Evolutionary conservation across 768 basidiomycete genomes (phyloP), one percentile per base, ranked within the genome.

Genomic region (Lactifluus subvellereus): DNA sequence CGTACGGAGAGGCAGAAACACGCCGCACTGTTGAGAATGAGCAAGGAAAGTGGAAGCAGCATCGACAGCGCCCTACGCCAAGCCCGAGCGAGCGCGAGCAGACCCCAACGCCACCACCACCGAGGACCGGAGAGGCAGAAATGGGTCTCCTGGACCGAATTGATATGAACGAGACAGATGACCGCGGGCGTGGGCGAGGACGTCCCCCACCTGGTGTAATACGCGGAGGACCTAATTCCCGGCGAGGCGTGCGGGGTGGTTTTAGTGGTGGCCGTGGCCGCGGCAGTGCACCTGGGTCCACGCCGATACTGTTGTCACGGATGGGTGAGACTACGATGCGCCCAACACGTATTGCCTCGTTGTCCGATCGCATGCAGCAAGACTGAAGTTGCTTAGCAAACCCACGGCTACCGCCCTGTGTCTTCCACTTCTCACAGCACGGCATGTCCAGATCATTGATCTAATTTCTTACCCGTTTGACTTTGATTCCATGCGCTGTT

Each of bases 361-460:
- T 63, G 32, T 63, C 62, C 7, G 57, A 59, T 42, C 57, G 62
- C 9, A 54, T 63, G 62, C 37, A 49, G 6, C 51, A 59, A 53
- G 57, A 62, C 32, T 58, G 43, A 63, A 47, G n/a, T 4, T 16
- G 0, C 7, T 49, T 45, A 18, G 37, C 6, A 10, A 38, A 32
- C 5, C 4, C 18, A 16, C 14, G 33, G 45, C 53, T 3, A 6
- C 13, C 2, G 3, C 27, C 4, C 0, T 2, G 42, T 22, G 14
- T 37, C 16, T 14, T 32, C 22, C 11, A 30, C 13, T n/a, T 58
- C 35, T 49, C 20, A 18, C 3, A 22, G 3, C 33, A 22, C 22
- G 22, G 8, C 27, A 27, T 22, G 40, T 40, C 14, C 35, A 1
- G 6, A 8, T 7, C 35, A 14, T 40, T 11, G 22, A 27, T 27